These are phyloP conservation scores for Prunus padus DNA, from an alignment of 306 rosid species.

Conservation along the genomic window DNA sequence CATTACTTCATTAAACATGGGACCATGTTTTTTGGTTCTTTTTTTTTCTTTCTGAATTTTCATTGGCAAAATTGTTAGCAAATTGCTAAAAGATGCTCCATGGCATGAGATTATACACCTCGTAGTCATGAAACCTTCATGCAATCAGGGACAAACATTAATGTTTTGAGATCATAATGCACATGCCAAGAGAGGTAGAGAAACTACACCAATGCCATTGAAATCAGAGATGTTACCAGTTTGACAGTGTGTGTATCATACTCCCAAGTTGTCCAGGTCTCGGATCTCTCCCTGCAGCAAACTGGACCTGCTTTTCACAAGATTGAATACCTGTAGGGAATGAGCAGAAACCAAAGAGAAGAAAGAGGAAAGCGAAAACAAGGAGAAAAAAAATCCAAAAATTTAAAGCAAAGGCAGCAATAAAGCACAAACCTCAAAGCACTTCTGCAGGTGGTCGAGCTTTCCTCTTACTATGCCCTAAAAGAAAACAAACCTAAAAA, in stretches of 20 bases:
- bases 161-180: not conserved
- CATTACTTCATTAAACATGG: too few species aligned
- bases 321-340: constrained; percentile 16
- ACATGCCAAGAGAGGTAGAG: not conserved
- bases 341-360: not conserved
- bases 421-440: constrained; percentile 74
- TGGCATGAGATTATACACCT: not conserved
- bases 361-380: not conserved
- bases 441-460: constrained; percentile 85
- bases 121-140: not conserved
- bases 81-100: not conserved
- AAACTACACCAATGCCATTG: constrained; percentile 2
- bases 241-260: constrained; percentile 87
- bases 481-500: constrained; percentile 17
- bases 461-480: constrained; percentile 96
- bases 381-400: not conserved
- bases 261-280: constrained; percentile 91
- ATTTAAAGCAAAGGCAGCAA: constrained; percentile 10
- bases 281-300: constrained; percentile 97
- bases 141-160: not conserved
- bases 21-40: not conserved
- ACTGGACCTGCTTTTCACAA: constrained; percentile 73
- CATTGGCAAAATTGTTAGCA: not conserved
- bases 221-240: constrained; percentile 56
- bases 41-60: too few species aligned